Evolutionary conservation across 352 stramenopile species (phyloP), one percentile per base, ranked within the genome.

Genomic region (Globisporangium okanoganense): DNA sequence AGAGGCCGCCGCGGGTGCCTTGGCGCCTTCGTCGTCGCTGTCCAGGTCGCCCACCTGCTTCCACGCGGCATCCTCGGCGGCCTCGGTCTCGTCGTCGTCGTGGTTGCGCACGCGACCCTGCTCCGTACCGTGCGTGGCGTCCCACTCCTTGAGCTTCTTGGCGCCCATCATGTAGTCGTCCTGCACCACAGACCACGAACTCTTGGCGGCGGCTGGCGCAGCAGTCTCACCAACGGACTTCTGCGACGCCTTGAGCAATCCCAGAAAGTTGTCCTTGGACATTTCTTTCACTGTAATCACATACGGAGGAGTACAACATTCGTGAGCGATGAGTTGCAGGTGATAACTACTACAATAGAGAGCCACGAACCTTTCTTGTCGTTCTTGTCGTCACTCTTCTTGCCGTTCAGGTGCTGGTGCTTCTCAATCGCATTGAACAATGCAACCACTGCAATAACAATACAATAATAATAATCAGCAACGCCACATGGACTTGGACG

Each of bases 81-180:
- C 78, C 62, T 88, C 82, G 8, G 73, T 68, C n/a, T 89, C 80
- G 5, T 71, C 82, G 33, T 87, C 78, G 25, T 83, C 80, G 14
- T 63, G 64, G 58, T 70, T 51, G 48, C 67, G 73, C 51, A 75
- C 70, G 51, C 76, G 72, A 35, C 76, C 76, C 3, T 75, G 47
- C 59, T 85, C 73, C 7, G 62, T 82, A 56, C 76, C 73, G 65
- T 85, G 71, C 25, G 69, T 64, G 31, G 79, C 75, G 58, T 92
- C 82, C 80, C 82, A 94, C 73, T 94, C 85, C 70, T 92, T 94
- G 27, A 92, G 70, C 71, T 94, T 94, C 73, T 94, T 94, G 31
- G 85, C 85, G 49, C 70, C 79, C 85, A 94, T 94, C 80, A 94
- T 91, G 58, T 85, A 94, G 58, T 92, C 79, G 63, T 94, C 85